Percentiles rank a stretch among this genome's conserved stretches.
Conservation (phyloP, 2,329 filamentous ascomycete species). For the Diaporthe eres region DNA sequence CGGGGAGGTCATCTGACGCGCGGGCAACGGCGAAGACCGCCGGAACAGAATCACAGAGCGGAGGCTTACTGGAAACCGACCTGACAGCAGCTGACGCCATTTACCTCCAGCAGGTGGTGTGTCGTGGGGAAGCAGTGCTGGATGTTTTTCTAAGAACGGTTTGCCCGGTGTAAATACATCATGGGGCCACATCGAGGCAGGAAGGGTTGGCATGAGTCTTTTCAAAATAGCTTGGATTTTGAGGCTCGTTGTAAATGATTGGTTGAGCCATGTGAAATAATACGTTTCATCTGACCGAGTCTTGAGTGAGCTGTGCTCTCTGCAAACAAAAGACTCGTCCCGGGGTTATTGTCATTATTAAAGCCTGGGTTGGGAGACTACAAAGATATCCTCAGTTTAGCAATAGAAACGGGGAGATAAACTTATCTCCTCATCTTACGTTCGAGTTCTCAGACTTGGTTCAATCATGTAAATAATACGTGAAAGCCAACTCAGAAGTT, state of each 20-base stretch:
- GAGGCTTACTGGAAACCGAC: background rate
- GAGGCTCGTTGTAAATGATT: background rate
- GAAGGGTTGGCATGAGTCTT: background rate
- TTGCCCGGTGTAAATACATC: background rate
- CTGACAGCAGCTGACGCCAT: background rate
- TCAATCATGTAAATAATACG: too few relatives aligned
- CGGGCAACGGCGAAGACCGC: background rate
- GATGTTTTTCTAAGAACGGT: background rate
- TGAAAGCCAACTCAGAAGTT: too few relatives aligned
- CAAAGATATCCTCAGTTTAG: too few relatives aligned
- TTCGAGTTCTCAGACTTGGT: too few relatives aligned
- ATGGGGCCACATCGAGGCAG: accelerated
- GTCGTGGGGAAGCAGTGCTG: background rate
- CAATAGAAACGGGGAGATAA: too few relatives aligned
- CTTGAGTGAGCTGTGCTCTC: background rate
- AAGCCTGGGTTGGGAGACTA: too few relatives aligned
- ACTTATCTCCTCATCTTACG: too few relatives aligned
- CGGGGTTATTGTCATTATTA: too few relatives aligned
- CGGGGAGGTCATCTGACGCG: too few relatives aligned
- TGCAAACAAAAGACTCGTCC: too few relatives aligned
- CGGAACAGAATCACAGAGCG: background rate
- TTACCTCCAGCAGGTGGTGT: conserved; percentile 2
- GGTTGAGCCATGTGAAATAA: background rate
- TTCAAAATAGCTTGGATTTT: background rate
- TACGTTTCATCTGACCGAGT: background rate